Conservation (phyloP, 768 basidiomycete genomes). For the Boletus barrowsii region DNA sequence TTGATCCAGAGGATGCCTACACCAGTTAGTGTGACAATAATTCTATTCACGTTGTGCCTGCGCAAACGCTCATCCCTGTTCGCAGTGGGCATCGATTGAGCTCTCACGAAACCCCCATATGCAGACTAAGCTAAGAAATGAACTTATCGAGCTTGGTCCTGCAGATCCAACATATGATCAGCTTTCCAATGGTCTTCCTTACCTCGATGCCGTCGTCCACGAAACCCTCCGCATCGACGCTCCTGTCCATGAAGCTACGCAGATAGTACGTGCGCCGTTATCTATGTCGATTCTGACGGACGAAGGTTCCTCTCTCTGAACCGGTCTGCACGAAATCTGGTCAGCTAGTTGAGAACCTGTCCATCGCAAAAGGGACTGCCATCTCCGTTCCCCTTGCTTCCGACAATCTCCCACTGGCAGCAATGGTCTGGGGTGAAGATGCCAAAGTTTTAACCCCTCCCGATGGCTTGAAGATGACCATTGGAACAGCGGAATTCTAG, state of each 20-base stretch:
- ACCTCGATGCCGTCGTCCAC: constrained; percentile 50
- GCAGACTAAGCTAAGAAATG: constrained; percentile 49
- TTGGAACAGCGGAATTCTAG: constrained; percentile 17
- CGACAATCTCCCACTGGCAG: constrained; percentile 42
- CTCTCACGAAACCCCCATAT: constrained; percentile 43
- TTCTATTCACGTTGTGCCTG: not conserved
- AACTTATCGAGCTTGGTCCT: constrained; percentile 39
- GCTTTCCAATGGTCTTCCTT: constrained; percentile 47
- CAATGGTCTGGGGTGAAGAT: constrained; percentile 58
- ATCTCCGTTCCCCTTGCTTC: constrained; percentile 30
- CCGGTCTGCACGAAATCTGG: constrained; percentile 48
- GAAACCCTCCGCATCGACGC: constrained; percentile 47
- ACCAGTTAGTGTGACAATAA: constrained; percentile 22
- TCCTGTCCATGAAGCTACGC: constrained; percentile 26
- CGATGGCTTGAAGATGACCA: constrained; percentile 51
- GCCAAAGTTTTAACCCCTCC: constrained; percentile 57
- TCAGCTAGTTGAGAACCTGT: constrained; percentile 34
- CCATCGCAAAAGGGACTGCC: constrained; percentile 45
- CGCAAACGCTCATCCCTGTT: not conserved
- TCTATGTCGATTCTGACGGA: constrained; percentile 24
- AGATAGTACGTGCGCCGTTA: constrained; percentile 1
- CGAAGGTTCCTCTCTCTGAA: constrained; percentile 50
- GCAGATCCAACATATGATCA: constrained; percentile 55
- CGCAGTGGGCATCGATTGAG: constrained; percentile 54
- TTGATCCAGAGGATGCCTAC: not conserved